Conservation (phyloP, 1,284 basidiomycete genomes). For the Austroboletus niveus region DNA sequence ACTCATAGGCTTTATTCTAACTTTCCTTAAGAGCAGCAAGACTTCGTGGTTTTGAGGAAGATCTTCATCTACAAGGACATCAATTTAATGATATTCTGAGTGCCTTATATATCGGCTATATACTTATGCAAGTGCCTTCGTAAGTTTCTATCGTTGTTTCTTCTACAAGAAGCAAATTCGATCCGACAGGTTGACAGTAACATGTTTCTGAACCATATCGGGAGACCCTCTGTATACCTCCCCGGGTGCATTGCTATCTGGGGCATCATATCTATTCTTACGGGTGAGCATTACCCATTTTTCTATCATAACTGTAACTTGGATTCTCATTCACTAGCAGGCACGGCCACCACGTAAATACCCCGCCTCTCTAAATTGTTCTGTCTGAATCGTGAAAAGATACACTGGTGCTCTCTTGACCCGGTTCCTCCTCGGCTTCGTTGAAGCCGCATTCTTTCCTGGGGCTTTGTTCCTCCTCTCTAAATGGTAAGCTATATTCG, state of each 20-base stretch:
- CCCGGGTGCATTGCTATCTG: conserved; percentile 71
- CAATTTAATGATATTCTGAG: conserved; percentile 70
- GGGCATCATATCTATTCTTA: conserved; percentile 66
- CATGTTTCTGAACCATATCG: conserved; percentile 70
- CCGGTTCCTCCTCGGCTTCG: conserved; percentile 68
- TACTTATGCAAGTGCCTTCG: conserved; percentile 61
- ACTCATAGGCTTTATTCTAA: conserved; percentile 2
- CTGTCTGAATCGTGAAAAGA: conserved; percentile 34
- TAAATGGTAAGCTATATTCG: conserved; percentile 46
- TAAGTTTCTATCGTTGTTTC: conserved; percentile 9
- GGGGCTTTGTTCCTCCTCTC: conserved; percentile 49
- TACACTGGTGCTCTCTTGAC: conserved; percentile 68
- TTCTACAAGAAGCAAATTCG: not conserved
- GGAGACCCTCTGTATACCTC: conserved; percentile 74
- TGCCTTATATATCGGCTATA: conserved; percentile 72
- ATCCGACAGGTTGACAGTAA: conserved; percentile 44
- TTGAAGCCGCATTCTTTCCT: conserved; percentile 76
- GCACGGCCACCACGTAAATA: conserved; percentile 22
- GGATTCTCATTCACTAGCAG: conserved; percentile 1
- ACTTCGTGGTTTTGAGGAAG: conserved; percentile 29
- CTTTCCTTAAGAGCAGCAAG: conserved; percentile 25
- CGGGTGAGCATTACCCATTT: conserved; percentile 38
- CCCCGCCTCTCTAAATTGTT: conserved; percentile 5
- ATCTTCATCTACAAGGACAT: conserved; percentile 39
- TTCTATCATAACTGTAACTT: not conserved